Evolutionary conservation across 2,329 filamentous ascomycete species (phyloP).

Genomic region (Pseudopyricularia javanii): DNA sequence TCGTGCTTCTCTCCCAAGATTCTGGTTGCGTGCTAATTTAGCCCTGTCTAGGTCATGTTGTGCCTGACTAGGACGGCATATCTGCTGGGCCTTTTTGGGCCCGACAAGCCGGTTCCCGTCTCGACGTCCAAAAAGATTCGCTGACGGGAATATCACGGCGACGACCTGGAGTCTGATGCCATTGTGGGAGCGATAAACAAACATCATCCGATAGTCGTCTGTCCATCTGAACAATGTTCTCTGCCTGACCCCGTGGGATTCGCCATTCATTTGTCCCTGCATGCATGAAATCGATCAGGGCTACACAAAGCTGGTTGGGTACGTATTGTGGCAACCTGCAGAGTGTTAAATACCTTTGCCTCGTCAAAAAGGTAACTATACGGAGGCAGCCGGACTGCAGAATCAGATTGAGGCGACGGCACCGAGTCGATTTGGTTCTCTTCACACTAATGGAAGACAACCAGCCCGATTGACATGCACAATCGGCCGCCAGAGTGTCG

Average conservation of each 20-base stretch:
- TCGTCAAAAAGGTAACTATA: neutral
- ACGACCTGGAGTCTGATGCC: neutral
- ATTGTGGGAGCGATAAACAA: neutral
- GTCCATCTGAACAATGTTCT: neutral
- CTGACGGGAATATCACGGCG: slow-evolving; percentile 7
- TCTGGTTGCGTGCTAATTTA: neutral
- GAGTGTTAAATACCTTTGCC: no score
- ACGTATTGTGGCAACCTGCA: no score
- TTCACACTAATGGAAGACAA: neutral
- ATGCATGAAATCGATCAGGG: no score
- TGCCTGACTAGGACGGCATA: slow-evolving; percentile 45
- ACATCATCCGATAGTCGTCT: neutral
- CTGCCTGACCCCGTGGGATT: neutral
- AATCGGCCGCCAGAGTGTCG: neutral
- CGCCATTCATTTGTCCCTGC: no score
- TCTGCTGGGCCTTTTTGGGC: slow-evolving; percentile 46
- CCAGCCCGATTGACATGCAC: neutral
- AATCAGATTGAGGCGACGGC: no score
- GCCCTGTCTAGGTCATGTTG: slow-evolving; percentile 30
- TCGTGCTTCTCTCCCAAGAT: slow-evolving; percentile 1
- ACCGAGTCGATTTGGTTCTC: no score
- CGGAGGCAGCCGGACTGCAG: no score
- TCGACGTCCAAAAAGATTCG: neutral
- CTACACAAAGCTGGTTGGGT: no score
- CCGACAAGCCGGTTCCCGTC: slow-evolving; percentile 17